Percentiles rank a stretch among this genome's conserved stretches.
These are phyloP conservation scores for Aspergillus panamensis DNA, from an alignment of 495 filamentous ascomycete genomes.

Conservation along the genomic window DNA sequence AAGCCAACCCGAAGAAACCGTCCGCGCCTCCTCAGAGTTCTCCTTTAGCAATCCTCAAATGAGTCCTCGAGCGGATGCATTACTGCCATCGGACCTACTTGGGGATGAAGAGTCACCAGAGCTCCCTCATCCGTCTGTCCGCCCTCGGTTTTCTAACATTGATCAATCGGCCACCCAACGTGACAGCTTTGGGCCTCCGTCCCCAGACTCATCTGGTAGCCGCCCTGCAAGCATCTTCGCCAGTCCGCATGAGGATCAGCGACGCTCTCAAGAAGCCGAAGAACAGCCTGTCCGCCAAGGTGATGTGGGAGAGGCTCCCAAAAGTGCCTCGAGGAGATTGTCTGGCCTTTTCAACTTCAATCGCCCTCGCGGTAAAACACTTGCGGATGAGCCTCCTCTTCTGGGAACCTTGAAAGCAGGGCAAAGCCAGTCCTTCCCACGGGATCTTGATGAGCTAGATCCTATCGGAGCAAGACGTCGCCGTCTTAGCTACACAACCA, in stretches of 20 bases:
- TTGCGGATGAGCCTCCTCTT: slow-evolving; percentile 63
- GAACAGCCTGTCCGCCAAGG: slow-evolving; percentile 34
- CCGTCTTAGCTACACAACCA: slow-evolving; percentile 61
- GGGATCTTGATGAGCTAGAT: slow-evolving; percentile 63
- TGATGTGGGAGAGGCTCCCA: slow-evolving; percentile 41
- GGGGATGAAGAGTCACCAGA: slow-evolving; percentile 66
- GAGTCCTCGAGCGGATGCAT: slow-evolving; percentile 73
- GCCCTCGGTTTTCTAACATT: slow-evolving; percentile 38
- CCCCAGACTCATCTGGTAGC: slow-evolving; percentile 64
- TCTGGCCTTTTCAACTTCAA: slow-evolving; percentile 64
- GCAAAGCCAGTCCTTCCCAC: slow-evolving; percentile 82
- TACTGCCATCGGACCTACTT: slow-evolving; percentile 78
- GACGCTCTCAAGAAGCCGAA: slow-evolving; percentile 42
- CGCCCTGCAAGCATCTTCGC: slow-evolving; percentile 62
- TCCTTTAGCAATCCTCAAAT: slow-evolving; percentile 65
- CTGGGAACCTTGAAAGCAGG: slow-evolving; percentile 70
- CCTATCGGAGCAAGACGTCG: slow-evolving; percentile 62
- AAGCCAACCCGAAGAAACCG: slow-evolving; percentile 41
- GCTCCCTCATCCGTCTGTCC: slow-evolving; percentile 43
- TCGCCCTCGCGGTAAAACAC: slow-evolving; percentile 66
- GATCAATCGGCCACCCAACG: slow-evolving; percentile 31
- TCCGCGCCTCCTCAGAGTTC: slow-evolving; percentile 42
- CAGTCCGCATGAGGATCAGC: slow-evolving; percentile 64
- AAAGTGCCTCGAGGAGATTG: slow-evolving; percentile 51
- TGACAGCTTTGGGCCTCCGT: slow-evolving; percentile 56